Base-by-base conservation (phyloP, 768 basidiomycete genomes). In the Tulasnella sp. region DNA sequence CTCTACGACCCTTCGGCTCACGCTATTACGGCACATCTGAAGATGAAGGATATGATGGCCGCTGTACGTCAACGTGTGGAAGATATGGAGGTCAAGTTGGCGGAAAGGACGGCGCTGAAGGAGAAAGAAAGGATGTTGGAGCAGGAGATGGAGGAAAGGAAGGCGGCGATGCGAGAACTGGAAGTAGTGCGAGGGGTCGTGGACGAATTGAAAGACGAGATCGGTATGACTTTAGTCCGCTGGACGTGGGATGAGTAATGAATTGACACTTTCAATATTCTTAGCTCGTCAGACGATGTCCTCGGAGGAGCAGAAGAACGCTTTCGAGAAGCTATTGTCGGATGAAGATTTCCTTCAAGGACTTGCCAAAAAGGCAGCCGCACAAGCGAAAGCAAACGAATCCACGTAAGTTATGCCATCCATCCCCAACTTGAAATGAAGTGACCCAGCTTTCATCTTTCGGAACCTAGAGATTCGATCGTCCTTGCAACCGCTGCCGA, bases 91-190 rank as follows among this genome's bases (percentile, higher is more conserved):
- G 89, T 86, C 12, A 82, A 84, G 75, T 85, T 52, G 87, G 4
- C 86, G 86, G 79, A 86, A 86, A 34, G 25, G 31, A 34, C 49
- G 37, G 42, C 34, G 31, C 80, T 82, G 74, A 89, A 91, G 77
- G 85, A 86, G 42, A 88, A 90, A 79, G 85, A 83, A 49, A 85
- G 88, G 71, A 84, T 86, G 37, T 81, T 93, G 39, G 87, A 88
- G 38, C 83, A 81, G 22, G 85, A 89, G 72, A 85, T 83, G 80
- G 83, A 82, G 72, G 87, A 54, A 29, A 74, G 22, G 38, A 67
- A 77, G 36, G 45, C 52, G 19, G 37, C 52, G n/a, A 34, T 74
- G 31, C 17, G 25, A 58, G 74, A 76, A 17, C 25, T 76, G 29
- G 38, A 40, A 29, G 67, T 38, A 19, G 31, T 49, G 25, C 37